Evolutionary conservation across 768 basidiomycete species (phyloP), one percentile per base, ranked within the genome.

Genomic region (Rickenella mellea): DNA sequence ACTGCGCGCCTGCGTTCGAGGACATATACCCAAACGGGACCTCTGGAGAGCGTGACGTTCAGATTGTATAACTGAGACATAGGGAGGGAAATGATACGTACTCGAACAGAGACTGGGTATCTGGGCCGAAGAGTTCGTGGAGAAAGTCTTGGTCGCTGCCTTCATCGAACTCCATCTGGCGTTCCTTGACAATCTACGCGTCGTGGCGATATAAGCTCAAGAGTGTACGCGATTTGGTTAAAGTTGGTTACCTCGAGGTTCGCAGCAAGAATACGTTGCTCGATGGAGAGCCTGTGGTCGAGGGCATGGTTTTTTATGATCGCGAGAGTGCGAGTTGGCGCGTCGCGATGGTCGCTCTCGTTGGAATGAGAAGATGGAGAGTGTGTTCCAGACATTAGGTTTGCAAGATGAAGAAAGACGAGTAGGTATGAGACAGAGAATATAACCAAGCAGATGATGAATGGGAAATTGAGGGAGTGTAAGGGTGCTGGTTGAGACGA

Each of bases 1-100:
- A 91, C 80, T 5, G 88, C 83, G 28, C 82, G 76, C 40, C 82
- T 69, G 27, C 87, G 76, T 56, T 89, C 88, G 47, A 91, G 80
- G 28, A 91, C 82, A 59, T 89, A 91, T 17, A 91, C 85, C 83
- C 88, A 89, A n/a, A 88, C 83, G 15, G 87, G 82, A 44, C 84
- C 85, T 48, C 86, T 89, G 47, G 27, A 39, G 25, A 25, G 14
- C 27, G 19, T 24, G 12, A 37, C 30, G 14, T n/a, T 19, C 7
- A 17, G 3, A 19, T 24, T 19, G 20, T 7, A 21, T 17, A 17
- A 3, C 5, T 20, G 19, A 26, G 38, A 24, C 20, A 12, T 26
- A 14, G 5, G 5, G 22, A 41, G 37, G 25, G 39, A 45, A 24
- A 10, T 32, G 27, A 31, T 32, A 76, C 83, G 69, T 58, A 89